Base-by-base conservation (phyloP, 1,284 basidiomycete genomes). In the Marasmius oreades region DNA sequence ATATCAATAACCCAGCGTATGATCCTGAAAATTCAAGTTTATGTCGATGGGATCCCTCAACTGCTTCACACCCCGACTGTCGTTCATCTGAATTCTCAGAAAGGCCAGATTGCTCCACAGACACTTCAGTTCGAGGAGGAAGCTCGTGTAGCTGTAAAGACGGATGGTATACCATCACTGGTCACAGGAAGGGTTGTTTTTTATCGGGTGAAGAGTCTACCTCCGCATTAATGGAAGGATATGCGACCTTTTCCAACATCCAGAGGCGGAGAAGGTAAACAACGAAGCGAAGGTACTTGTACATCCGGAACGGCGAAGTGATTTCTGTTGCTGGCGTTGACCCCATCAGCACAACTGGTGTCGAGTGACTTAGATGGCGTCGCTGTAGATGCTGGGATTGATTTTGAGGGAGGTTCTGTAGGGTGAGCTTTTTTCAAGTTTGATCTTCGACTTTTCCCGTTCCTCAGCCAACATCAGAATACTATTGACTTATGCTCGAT, bases 81-180 rank as follows among this genome's bases (percentile, higher is more conserved):
- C 16, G 33, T 18, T 16, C 12, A 16, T 14, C 24, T 42, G 36
- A 89, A 89, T 66, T 77, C 82, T 0, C 43, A 57, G 5, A 50
- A 66, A 1, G 73, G 77, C 56, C 85, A 87, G 63, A 63, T 70
- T 0, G 67, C 69, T 0, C 88, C 87, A 0, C 61, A 69, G 8
- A 81, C 80, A 1, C 88, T 87, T 2, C 70, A 83, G 61, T 90
- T 85, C 54, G 77, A 81, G 59, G 70, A 74, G 53, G 84, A 88
- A 63, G 75, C 74, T 2, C 64, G 71, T 48, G 76, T 74, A 16
- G 76, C 85, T 2, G 62, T 89, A 18, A 67, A 81, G 65, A 81
- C 81, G 59, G 81, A 88, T 48, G 88, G 88, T 2, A 74, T 90
- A 1, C 88, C 86, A 22, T 86, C 87, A 11, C 70, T 90, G 31